Conservation (phyloP, 208 protist species). For the Trypanosoma rangeli region DNA sequence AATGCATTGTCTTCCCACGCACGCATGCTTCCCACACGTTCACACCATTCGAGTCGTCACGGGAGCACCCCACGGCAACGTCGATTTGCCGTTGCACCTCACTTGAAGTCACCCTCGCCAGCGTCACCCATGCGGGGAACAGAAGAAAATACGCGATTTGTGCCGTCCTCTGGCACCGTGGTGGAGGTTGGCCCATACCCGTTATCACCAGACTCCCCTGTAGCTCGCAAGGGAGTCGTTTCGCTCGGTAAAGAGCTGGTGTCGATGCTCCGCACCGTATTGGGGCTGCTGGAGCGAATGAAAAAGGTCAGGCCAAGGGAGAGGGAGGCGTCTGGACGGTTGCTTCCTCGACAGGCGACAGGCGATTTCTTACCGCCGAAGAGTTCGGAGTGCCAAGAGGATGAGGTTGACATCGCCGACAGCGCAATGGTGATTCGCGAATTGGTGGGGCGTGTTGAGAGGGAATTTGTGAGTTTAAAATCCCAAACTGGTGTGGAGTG, state of each 20-base stretch:
- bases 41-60: not conserved
- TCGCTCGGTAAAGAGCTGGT: not conserved
- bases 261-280: not conserved
- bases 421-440: not conserved
- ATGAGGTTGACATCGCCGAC: not conserved
- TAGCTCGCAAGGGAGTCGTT: not conserved
- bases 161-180: not conserved
- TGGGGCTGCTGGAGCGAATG: conserved; percentile 1
- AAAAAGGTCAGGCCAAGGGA: not conserved
- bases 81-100: conserved; percentile 17
- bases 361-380: not conserved
- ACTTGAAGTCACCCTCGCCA: not conserved
- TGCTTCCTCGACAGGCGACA: not conserved
- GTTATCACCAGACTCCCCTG: not conserved
- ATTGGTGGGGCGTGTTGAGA: conserved; percentile 5
- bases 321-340: not conserved
- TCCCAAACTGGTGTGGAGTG: not conserved
- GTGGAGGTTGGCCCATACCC: not conserved
- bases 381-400: not conserved
- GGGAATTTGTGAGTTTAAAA: conserved; percentile 1
- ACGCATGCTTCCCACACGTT: not conserved
- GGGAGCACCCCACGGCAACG: not conserved
- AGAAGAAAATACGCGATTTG: not conserved
- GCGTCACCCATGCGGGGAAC: not conserved
- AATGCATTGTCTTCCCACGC: not conserved